Base-by-base conservation (phyloP, 2,329 filamentous ascomycete species). In the Pseudogymnoascus sp. region DNA sequence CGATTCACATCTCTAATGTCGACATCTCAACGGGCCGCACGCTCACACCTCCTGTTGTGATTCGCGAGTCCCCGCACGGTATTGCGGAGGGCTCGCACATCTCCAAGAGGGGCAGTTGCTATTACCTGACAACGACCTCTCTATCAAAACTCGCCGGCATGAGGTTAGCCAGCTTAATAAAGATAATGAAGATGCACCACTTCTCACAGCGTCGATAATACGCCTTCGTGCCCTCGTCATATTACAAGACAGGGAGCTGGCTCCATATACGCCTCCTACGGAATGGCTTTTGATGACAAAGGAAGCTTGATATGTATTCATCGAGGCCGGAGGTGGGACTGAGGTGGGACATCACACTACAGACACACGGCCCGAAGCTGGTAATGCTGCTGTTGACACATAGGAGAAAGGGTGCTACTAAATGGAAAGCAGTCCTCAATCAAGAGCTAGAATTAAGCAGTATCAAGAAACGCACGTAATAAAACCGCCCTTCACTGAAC, bases 261-360 rank as follows among this genome's bases (percentile, higher is more conserved):
- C 59, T 3, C 67, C 66, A 1, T 70, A 70, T 26, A 38, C 61
- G 2, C 66, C 67, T 1, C 68, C 69, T 2, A 59, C 50, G 2
- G 64, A 67, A n/a, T 69, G 67, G 65, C 59, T 70, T 4, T 42
- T 65, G 2, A 67, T 70, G 56, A 61, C 21, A 7, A 56, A 62
- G 16, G 40, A 59, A 4, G 61, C 65, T 2, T 61, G 61, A 6
- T 26, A n/a, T 6, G 63, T 66, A 6, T 65, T 67, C 44, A 62
- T 53, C 29, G 60, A 59, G 11, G 64, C 65, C 2, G 19, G 19
- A 31, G 4, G 29, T 10, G 7, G 8, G 2, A 31, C 6, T 10
- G 29, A 31, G 8, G 29, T 31, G 29, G 8, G 29, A 31, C 6
- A 31, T 31, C 29, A 31, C 24, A 26, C 24, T 26, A 4, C 24